Percentiles rank a stretch among this genome's conserved stretches.
Conservation (phyloP, 108 stramenopile species). For the Seminavis robusta region DNA sequence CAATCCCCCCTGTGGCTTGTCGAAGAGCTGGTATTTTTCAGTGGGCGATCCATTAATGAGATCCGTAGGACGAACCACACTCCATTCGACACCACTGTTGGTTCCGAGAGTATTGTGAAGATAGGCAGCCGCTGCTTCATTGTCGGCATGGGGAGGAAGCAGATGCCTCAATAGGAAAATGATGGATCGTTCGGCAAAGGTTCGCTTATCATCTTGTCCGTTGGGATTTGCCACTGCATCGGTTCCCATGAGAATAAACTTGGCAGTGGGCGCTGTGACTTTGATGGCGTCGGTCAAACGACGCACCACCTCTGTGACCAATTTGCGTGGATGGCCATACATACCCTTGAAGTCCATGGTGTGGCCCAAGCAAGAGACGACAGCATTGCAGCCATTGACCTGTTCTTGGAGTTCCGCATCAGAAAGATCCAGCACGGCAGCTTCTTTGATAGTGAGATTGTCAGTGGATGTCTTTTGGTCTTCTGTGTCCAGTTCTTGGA, state of each 20-base stretch:
- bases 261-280: constrained; percentile 5
- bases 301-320: constrained; percentile 22
- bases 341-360: constrained; percentile 31
- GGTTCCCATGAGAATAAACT: constrained; percentile 60
- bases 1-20: constrained; percentile 11
- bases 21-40: constrained; percentile 26
- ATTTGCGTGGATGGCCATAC: constrained; percentile 24
- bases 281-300: constrained; percentile 20
- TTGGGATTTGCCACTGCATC: constrained; percentile 50
- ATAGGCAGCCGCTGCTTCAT: constrained; percentile 49
- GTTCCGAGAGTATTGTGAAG: constrained; percentile 6
- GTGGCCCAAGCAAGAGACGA: constrained; percentile 51
- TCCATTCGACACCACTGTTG: constrained; percentile 25
- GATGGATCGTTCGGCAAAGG: constrained; percentile 24
- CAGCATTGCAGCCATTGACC: constrained; percentile 32
- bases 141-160: constrained; percentile 56
- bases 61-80: constrained; percentile 48
- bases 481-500: too few species aligned
- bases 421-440: constrained; percentile 42
- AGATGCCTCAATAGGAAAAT: constrained; percentile 30
- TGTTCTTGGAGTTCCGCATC: constrained; percentile 26
- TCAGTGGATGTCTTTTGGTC: background rate
- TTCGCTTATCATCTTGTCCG: constrained; percentile 30
- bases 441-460: constrained; percentile 32
- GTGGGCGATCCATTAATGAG: constrained; percentile 25